phyloP scores from a whole-genome alignment of 192 early-diverging fungal species.

The Dissophora ornata region DNA sequence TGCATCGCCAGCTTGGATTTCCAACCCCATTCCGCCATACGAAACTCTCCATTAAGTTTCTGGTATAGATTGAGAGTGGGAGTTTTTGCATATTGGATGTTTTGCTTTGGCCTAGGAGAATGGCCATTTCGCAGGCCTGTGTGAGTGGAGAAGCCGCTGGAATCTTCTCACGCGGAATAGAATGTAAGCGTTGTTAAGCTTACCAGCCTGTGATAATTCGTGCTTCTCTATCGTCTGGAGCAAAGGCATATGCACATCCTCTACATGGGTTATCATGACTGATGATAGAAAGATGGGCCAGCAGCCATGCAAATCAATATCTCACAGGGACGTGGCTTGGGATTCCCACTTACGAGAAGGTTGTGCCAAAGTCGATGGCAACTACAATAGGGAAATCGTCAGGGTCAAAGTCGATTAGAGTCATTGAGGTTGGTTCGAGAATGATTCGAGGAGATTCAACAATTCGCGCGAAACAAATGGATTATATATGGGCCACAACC shows the following conservation, averaged over 20 bases:
- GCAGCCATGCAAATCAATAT: too few relatives aligned
- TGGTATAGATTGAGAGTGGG: constrained; percentile 55
- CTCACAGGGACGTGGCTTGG: not conserved
- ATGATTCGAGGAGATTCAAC: too few relatives aligned
- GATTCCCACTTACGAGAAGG: constrained; percentile 17
- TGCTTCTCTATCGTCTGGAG: constrained; percentile 19
- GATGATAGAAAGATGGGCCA: too few relatives aligned
- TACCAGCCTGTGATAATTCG: constrained; percentile 21
- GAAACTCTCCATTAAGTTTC: constrained; percentile 26
- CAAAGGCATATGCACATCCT: constrained; percentile 31
- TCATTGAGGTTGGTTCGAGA: constrained; percentile 1
- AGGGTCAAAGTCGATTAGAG: constrained; percentile 14
- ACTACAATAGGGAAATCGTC: constrained; percentile 28
- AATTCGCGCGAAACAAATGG: too few relatives aligned
- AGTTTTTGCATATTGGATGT: constrained; percentile 53
- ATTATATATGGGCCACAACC: too few relatives aligned
- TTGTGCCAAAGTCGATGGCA: constrained; percentile 31
- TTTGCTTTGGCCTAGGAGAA: constrained; percentile 39
- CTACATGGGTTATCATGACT: not conserved
- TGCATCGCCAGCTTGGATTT: constrained; percentile 40
- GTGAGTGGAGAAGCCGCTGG: not conserved
- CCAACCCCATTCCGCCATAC: constrained; percentile 52
- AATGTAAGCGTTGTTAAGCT: not conserved
- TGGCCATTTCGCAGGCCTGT: not conserved
- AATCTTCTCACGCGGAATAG: not conserved